Evolutionary conservation across 495 filamentous ascomycete species (phyloP), one percentile per base, ranked within the genome.

Genomic region (Polyplosphaeria fusca): DNA sequence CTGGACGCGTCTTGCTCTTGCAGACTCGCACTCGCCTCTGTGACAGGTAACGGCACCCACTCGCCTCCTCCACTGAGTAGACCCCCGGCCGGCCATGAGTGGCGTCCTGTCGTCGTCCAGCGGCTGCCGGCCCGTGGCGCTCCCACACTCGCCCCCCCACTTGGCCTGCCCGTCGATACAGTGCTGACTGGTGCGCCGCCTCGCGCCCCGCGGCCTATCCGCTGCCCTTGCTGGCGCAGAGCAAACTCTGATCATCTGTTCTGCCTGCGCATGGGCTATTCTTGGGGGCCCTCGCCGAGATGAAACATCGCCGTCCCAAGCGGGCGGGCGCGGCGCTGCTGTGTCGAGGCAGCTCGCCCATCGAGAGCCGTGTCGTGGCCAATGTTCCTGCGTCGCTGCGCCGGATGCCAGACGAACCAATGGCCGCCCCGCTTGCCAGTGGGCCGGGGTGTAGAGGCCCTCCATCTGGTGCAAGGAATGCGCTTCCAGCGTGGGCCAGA

Each of bases 361-460:
- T 46, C 23, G 47, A 52, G 57, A 37, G 49, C 49, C 35, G 61
- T 55, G 60, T 53, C 48, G 56, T 60, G 61, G 56, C 50, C 62
- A 55, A 65, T 65, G 62, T 65, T 65, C 62, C 62, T 65, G 62
- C 62, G 52, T 65, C 44, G 60, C 48, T 52, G 59, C 59, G 52
- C 59, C 52, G 59, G 59, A 58, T 37, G 9, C 9, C 51, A 55
- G 35, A 20, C 44, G 20, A 57, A 52, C 59, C 52, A 62, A 55
- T 58, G 52, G 22, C 25, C 38, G 27, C 19, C 7, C 14, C 40
- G 12, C 20, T 19, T 23, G 28, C n/a, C n/a, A 23, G 38, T 41
- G 32, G 43, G 35, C 27, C 20, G 20, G 7, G 49, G 23, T 18
- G 20, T 24, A 26, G 24, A 64, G 44, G 52, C 56, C 61, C 56